These are phyloP conservation scores for Fibroporia radiculosa DNA, from an alignment of 768 basidiomycete genomes.

Conservation along the genomic window DNA sequence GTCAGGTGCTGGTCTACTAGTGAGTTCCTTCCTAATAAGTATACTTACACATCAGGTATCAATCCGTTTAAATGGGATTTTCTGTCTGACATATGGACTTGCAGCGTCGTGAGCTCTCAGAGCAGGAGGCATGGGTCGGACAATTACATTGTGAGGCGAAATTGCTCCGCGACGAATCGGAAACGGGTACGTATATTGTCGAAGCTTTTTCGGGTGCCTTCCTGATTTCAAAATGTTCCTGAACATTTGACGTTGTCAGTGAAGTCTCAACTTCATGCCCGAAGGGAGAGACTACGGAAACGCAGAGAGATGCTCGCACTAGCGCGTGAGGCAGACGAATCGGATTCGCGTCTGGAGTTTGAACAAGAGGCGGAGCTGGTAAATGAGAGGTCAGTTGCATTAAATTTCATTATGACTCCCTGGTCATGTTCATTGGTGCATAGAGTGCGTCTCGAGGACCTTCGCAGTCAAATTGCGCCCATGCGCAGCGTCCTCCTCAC, in stretches of 20 bases:
- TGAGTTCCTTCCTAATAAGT: not conserved
- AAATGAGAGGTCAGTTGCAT: conserved; percentile 29
- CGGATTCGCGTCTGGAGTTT: conserved; percentile 29
- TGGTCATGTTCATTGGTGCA: conserved; percentile 6
- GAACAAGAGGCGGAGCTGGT: conserved; percentile 27
- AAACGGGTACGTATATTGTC: conserved; percentile 10
- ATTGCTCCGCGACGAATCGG: conserved; percentile 9
- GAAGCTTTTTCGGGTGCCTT: no score
- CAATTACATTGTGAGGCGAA: conserved; percentile 24
- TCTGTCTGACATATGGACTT: conserved; percentile 23
- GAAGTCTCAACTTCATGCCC: conserved; percentile 33
- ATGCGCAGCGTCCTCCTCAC: conserved; percentile 61
- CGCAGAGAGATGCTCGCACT: conserved; percentile 39
- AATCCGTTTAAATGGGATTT: no score
- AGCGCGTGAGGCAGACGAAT: conserved; percentile 33
- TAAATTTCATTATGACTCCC: conserved; percentile 4
- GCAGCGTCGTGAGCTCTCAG: conserved; percentile 63
- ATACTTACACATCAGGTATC: no score
- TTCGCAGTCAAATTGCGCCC: conserved; percentile 42
- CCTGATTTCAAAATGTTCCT: not conserved
- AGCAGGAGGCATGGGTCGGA: conserved; percentile 54
- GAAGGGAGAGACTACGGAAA: conserved; percentile 35
- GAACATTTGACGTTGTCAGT: conserved; percentile 23
- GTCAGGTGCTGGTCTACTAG: conserved; percentile 7
- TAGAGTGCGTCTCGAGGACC: conserved; percentile 40